These are phyloP conservation scores for Trichoderma lentiforme DNA, from an alignment of 2,329 filamentous ascomycete genomes.

Conservation along the genomic window DNA sequence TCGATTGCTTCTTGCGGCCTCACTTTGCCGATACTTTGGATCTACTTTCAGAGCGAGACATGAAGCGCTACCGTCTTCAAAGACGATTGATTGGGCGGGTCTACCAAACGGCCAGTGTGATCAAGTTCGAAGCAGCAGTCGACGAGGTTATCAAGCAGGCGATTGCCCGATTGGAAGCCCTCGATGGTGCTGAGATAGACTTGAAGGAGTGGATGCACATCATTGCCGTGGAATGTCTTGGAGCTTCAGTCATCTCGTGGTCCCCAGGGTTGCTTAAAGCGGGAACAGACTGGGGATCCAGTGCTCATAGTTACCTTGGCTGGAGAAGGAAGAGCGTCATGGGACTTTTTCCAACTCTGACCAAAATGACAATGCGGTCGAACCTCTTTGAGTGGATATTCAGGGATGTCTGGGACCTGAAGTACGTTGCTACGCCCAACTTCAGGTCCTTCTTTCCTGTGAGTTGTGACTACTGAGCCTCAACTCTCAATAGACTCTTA, in stretches of 20 bases:
- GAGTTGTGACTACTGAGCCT: constrained; percentile 20
- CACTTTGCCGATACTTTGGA: constrained; percentile 46
- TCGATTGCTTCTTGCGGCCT: constrained; percentile 38
- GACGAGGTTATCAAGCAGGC: constrained; percentile 39
- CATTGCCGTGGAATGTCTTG: constrained; percentile 49
- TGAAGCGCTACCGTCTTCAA: constrained; percentile 47
- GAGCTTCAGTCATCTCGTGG: constrained; percentile 50
- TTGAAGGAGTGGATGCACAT: constrained; percentile 58
- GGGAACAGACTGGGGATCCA: constrained; percentile 45
- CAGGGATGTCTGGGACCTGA: constrained; percentile 43
- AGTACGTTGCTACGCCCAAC: constrained; percentile 40
- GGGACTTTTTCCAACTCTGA: constrained; percentile 45
- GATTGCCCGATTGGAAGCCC: constrained; percentile 34
- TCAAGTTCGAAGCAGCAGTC: constrained; percentile 40
- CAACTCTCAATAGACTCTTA: background rate
- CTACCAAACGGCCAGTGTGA: constrained; percentile 43
- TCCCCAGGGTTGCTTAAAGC: constrained; percentile 46
- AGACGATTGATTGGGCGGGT: constrained; percentile 47
- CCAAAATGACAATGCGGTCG: constrained; percentile 38
- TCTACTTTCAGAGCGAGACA: constrained; percentile 48
- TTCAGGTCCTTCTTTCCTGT: constrained; percentile 52
- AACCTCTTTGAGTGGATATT: constrained; percentile 39
- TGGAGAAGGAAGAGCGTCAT: constrained; percentile 54
- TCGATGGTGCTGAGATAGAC: constrained; percentile 42
- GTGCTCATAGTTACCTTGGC: constrained; percentile 46